Percentiles rank a stretch among this genome's conserved stretches.
These are phyloP conservation scores for Dryas octopetala DNA, from an alignment of 306 rosid genomes.

Conservation along the genomic window DNA sequence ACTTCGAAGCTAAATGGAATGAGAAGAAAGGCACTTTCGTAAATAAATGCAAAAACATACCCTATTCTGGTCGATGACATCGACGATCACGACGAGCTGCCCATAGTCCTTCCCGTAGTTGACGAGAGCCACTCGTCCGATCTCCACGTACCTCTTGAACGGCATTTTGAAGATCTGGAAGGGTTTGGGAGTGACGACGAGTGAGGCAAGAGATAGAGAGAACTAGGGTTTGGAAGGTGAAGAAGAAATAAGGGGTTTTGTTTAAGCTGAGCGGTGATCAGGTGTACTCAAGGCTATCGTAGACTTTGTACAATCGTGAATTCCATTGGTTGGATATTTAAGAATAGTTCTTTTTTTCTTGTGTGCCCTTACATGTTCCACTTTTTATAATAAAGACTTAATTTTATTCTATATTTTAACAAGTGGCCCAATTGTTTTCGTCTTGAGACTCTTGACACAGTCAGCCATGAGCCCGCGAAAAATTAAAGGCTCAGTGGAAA, in stretches of 20 bases:
- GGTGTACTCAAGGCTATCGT: neutral
- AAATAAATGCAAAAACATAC: constrained; percentile 17
- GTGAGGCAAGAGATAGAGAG: neutral
- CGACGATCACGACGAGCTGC: constrained; percentile 48
- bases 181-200: neutral
- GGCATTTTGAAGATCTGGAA: constrained; percentile 34
- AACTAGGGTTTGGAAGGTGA: constrained; percentile 21
- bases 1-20: neutral
- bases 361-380: neutral
- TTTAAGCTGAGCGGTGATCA: neutral
- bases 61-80: constrained; percentile 46
- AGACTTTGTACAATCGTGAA: neutral
- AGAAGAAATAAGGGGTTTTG: neutral
- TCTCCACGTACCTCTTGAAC: constrained; percentile 50
- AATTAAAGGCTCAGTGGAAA: too few species aligned
- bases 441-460: neutral
- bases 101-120: constrained; percentile 49
- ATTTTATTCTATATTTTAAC: neutral
- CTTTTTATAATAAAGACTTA: neutral
- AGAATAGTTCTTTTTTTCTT: neutral
- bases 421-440: neutral
- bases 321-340: neutral
- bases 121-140: constrained; percentile 51
- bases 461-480: too few species aligned
- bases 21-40: neutral